Percentiles rank a stretch among this genome's conserved stretches.
Conservation (phyloP, 2,329 filamentous ascomycete genomes). For the Orbilia quercus region DNA sequence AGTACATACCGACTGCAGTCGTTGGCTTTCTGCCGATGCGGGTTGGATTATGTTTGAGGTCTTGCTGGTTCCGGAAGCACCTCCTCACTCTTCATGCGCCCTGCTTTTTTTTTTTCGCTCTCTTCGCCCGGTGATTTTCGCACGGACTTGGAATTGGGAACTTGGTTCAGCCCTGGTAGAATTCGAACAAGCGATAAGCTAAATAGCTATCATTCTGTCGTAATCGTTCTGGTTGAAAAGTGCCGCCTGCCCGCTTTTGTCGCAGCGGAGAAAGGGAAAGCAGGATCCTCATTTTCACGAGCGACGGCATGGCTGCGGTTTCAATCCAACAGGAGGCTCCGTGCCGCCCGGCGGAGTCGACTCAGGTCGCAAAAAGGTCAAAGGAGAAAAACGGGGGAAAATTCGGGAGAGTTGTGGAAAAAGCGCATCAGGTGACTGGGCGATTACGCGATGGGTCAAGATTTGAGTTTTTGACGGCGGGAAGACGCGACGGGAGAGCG, state of each 20-base stretch:
- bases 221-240: slow-evolving; percentile 18
- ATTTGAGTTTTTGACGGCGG: slow-evolving; percentile 34
- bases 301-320: neutral
- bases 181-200: slow-evolving; percentile 37
- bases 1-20: slow-evolving; percentile 19
- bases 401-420: neutral
- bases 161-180: slow-evolving; percentile 44
- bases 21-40: slow-evolving; percentile 20
- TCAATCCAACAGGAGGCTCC: neutral
- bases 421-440: slow-evolving; percentile 29
- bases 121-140: slow-evolving; percentile 21
- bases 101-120: slow-evolving; percentile 17
- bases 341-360: neutral
- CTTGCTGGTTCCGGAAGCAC: slow-evolving; percentile 31
- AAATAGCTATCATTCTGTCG: slow-evolving; percentile 1
- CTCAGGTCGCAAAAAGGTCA: neutral
- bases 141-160: slow-evolving; percentile 25
- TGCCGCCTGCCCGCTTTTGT: slow-evolving; percentile 21
- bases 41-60: slow-evolving; percentile 15
- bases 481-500: slow-evolving; percentile 40
- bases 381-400: slow-evolving; percentile 8
- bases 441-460: neutral
- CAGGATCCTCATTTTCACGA: neutral
- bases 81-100: slow-evolving; percentile 16
- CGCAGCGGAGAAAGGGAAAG: neutral